Evolutionary conservation across 805 yeast genomes (phyloP).

Genomic region (Wickerhamomyces chaumierensis): DNA sequence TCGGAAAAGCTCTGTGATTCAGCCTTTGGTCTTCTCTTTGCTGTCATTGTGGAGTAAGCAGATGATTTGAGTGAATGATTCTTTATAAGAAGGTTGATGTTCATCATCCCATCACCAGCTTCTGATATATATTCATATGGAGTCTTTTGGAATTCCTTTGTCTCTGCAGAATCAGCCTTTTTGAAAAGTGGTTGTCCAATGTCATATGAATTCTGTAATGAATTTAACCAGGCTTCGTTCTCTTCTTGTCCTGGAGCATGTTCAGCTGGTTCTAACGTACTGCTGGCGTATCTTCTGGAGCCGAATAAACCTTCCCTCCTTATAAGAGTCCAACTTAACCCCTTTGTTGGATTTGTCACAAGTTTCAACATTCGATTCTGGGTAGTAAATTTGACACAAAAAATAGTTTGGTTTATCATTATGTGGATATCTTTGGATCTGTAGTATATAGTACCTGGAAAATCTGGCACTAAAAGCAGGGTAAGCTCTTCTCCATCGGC

Average conservation of each 20-base stretch:
- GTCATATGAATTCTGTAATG: slow-evolving; percentile 4
- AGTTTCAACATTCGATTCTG: too few species aligned
- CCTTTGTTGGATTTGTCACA: too few species aligned
- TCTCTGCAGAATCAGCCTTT: background rate
- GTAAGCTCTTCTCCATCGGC: too few species aligned
- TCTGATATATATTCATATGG: slow-evolving; percentile 4
- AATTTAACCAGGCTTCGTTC: slow-evolving; percentile 31
- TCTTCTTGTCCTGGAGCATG: slow-evolving; percentile 31
- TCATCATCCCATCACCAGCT: slow-evolving; percentile 4
- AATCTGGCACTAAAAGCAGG: too few species aligned
- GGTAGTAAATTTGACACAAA: too few species aligned
- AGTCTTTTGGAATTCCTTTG: background rate
- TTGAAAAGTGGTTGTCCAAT: background rate
- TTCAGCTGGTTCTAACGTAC: slow-evolving; percentile 16
- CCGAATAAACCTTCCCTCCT: too few species aligned
- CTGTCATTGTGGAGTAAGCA: slow-evolving; percentile 24
- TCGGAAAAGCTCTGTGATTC: slow-evolving; percentile 44
- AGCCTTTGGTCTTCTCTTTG: slow-evolving; percentile 31
- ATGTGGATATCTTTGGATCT: too few species aligned
- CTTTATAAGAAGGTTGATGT: slow-evolving; percentile 7
- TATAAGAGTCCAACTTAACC: background rate
- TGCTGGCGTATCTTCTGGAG: background rate
- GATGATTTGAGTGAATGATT: slow-evolving; percentile 18
- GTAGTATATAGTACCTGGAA: too few species aligned
- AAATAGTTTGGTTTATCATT: too few species aligned